phyloP scores from a whole-genome alignment of 805 yeast species.

The Cyberlindnera mrakii region DNA sequence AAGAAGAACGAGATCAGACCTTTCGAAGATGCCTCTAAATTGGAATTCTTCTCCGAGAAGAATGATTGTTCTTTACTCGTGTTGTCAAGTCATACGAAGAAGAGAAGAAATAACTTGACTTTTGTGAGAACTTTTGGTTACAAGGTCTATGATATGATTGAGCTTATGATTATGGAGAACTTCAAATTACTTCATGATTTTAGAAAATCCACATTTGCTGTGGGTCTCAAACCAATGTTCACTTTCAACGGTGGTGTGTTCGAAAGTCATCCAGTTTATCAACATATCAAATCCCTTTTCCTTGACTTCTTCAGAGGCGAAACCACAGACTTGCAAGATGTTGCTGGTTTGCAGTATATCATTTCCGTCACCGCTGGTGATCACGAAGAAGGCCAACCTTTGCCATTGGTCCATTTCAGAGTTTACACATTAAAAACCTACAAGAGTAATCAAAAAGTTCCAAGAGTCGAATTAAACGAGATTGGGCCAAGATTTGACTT shows the following conservation, averaged over 20 bases:
- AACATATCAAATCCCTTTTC: constrained; percentile 81
- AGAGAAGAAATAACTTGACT: constrained; percentile 87
- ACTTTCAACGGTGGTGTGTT: constrained; percentile 88
- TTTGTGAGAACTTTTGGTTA: constrained; percentile 87
- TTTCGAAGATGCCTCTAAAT: constrained; percentile 78
- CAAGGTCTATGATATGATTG: constrained; percentile 91
- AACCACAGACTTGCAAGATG: constrained; percentile 76
- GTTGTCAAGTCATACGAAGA: constrained; percentile 73
- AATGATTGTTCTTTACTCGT: constrained; percentile 86
- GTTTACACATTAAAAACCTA: constrained; percentile 82
- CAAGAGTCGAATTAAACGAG: constrained; percentile 91
- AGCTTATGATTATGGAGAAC: constrained; percentile 65
- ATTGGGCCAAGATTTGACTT: constrained; percentile 95
- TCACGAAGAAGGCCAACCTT: constrained; percentile 56
- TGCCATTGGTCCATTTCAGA: constrained; percentile 84
- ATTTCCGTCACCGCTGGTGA: constrained; percentile 78
- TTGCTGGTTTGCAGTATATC: constrained; percentile 90
- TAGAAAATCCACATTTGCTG: constrained; percentile 68
- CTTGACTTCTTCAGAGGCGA: constrained; percentile 89
- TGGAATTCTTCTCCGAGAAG: constrained; percentile 93
- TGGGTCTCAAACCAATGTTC: constrained; percentile 93
- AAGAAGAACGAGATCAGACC: constrained; percentile 89
- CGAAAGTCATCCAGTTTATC: constrained; percentile 81
- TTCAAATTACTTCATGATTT: constrained; percentile 75
- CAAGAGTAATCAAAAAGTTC: constrained; percentile 80